Evolutionary conservation across 257 asterid species (phyloP).

Genomic region (Fraxinus pennsylvanica): DNA sequence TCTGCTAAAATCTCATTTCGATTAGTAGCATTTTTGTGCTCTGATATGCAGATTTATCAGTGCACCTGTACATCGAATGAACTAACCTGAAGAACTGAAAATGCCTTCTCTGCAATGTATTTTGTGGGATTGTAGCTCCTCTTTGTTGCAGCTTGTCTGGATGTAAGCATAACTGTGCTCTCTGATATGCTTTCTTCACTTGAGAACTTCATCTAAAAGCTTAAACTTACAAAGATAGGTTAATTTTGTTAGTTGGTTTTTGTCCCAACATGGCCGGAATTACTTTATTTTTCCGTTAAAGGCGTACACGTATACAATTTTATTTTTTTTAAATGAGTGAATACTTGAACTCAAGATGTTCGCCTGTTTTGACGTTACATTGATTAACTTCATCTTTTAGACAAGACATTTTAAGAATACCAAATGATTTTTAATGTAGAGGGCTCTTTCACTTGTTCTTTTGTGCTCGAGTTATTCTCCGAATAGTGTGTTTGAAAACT

Average conservation of each 20-base stretch:
- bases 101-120: conserved; percentile 62
- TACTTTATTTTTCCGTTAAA: too few species aligned
- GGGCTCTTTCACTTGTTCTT: conserved; percentile 33
- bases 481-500: conserved; percentile 50
- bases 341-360: too few species aligned
- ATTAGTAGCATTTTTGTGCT: neutral
- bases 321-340: too few species aligned
- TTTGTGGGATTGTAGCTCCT: conserved; percentile 59
- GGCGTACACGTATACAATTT: too few species aligned
- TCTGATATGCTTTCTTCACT: conserved; percentile 77
- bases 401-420: neutral
- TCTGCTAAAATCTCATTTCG: too few species aligned
- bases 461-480: conserved; percentile 25
- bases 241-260: too few species aligned
- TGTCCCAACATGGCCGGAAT: too few species aligned
- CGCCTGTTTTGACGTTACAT: too few species aligned
- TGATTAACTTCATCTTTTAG: neutral
- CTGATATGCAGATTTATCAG: neutral
- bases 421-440: neutral
- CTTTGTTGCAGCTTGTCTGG: conserved; percentile 86
- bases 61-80: neutral
- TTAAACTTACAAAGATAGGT: too few species aligned
- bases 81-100: conserved; percentile 63
- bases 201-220: conserved; percentile 20
- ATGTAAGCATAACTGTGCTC: conserved; percentile 67